These are phyloP conservation scores for Solanum habrochaites DNA, from an alignment of 257 asterid genomes.

Conservation along the genomic window DNA sequence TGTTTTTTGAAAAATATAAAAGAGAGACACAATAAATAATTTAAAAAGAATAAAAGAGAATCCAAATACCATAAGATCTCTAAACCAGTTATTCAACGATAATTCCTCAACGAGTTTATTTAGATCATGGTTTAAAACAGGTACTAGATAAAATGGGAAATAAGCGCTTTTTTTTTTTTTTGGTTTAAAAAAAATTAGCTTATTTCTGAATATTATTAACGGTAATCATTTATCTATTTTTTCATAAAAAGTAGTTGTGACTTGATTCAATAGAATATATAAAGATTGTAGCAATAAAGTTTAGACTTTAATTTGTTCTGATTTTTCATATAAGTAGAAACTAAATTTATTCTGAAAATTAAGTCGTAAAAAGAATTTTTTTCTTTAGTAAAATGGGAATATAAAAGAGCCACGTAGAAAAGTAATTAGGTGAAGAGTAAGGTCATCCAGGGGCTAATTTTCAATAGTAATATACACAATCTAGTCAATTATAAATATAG, in stretches of 20 bases:
- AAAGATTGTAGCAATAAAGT: neutral
- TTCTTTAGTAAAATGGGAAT: neutral
- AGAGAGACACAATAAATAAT: no score
- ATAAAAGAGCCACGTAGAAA: neutral
- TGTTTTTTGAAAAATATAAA: rapidly evolving
- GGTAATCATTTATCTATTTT: neutral
- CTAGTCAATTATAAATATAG: neutral
- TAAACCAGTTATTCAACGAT: neutral
- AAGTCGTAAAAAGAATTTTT: neutral
- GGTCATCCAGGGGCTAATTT: neutral
- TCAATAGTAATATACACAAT: neutral
- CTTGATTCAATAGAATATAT: neutral
- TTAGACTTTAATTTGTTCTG: neutral
- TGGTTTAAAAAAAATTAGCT: neutral
- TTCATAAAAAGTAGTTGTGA: neutral
- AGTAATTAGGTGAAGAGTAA: neutral
- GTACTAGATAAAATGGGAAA: neutral
- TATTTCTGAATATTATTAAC: neutral
- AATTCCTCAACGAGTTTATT: neutral
- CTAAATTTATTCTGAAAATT: neutral
- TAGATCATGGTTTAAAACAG: neutral
- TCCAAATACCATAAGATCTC: neutral
- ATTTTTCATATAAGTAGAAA: neutral
- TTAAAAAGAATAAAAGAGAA: neutral
- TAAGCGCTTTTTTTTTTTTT: no score